Base-by-base conservation (phyloP, 495 filamentous ascomycete species). In the Podospora comata region DNA sequence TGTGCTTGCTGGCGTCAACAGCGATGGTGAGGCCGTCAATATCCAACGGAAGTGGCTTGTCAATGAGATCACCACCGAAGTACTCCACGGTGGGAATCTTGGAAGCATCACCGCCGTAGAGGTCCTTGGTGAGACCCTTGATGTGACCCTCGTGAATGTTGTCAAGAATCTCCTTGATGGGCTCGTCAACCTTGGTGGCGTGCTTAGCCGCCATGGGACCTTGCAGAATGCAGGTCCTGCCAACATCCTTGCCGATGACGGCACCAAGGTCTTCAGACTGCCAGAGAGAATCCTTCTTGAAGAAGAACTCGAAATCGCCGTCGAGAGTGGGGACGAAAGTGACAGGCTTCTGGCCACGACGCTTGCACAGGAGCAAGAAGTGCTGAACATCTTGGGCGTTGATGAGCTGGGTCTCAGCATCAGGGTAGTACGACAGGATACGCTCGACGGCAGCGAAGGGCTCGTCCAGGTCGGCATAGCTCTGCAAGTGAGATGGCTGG, bases 261-360 rank as follows among this genome's bases (percentile, higher is more conserved):
- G 95, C 95, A 70, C 92, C 94, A 15, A 99, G 86, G 75, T 98
- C 94, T 79, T 99, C 95, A 0, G 94, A 97, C 79, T 99, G 95
- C 95, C 95, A 99, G 30, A 99, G 87, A n/a, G 94, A 97, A 79
- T 99, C 95, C 81, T 99, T 99, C 88, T 99, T 99, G 89, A 99
- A 98, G 83, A 90, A 99, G 78, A 93, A 96, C 77, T 97, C 95
- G 62, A 99, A 97, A 71, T 91, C 94, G 65, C 96, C 94, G 77
- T 99, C 95, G 32, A 99, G 84, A 4, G 89, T 84, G 15, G 95
- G 95, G 61, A 99, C 93, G 74, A 99, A 99, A 3, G 94, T 94
- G 18, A 95, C 91, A 0, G 95, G 95, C 83, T 99, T 99, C 83
- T 99, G 96, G 19, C 91, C 91, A 48, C 90, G 91, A 5, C 94